Conservation (phyloP, 768 basidiomycete genomes). For the Suillus lakei region DNA sequence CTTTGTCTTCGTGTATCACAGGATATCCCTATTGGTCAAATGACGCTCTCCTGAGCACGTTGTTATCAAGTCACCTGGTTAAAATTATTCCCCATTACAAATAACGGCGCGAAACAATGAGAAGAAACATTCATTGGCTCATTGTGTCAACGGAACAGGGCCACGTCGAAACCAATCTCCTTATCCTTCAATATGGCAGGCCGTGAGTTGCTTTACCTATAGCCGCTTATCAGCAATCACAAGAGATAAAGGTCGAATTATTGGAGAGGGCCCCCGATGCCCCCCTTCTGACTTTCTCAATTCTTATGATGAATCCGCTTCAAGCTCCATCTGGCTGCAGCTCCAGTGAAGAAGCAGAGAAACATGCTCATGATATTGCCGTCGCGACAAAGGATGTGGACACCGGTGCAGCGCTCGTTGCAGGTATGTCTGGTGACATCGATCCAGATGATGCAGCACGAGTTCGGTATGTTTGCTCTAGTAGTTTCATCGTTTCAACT, state of each 20-base stretch:
- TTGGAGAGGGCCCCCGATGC: not conserved
- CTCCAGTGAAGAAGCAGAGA: slow-evolving; percentile 1
- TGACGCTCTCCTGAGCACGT: not conserved
- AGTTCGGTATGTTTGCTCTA: slow-evolving; percentile 46
- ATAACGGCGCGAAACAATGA: not conserved
- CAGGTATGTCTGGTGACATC: slow-evolving; percentile 46
- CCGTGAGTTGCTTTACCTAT: not conserved
- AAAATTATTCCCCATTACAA: not conserved
- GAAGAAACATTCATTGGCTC: not conserved
- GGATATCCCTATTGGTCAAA: not conserved
- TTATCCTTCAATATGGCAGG: not conserved
- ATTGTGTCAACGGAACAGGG: not conserved
- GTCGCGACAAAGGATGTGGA: slow-evolving; percentile 58
- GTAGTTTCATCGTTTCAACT: not conserved
- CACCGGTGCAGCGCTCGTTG: slow-evolving; percentile 62
- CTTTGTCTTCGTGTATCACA: not conserved
- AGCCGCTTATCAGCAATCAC: not conserved
- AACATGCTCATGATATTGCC: slow-evolving; percentile 23
- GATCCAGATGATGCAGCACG: slow-evolving; percentile 57
- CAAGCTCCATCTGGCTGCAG: not conserved
- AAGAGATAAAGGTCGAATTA: not conserved
- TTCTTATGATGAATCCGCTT: not conserved
- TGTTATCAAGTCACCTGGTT: not conserved
- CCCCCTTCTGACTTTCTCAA: not conserved
- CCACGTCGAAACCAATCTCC: not conserved